phyloP scores from a whole-genome alignment of 306 rosid genomes.

The Casuarina equisetifolia region DNA sequence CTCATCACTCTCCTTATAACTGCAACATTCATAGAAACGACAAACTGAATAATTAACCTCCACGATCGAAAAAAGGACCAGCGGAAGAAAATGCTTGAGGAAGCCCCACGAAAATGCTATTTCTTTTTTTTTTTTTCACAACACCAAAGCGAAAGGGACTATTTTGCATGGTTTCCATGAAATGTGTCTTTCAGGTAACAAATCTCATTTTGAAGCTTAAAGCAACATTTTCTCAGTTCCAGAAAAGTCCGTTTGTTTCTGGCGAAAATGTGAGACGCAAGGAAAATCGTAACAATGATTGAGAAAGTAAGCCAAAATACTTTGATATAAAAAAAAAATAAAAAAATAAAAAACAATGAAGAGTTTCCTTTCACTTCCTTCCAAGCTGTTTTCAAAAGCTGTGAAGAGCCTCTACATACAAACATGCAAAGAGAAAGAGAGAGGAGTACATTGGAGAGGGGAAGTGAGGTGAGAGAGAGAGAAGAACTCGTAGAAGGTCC shows the following conservation, averaged over 20 bases:
- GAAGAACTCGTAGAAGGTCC: constrained; percentile 89
- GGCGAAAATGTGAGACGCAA: background rate
- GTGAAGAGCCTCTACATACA: background rate
- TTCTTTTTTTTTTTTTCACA: background rate
- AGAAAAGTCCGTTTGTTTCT: background rate
- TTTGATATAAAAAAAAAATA: background rate
- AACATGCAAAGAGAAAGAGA: background rate
- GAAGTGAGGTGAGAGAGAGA: constrained; percentile 86
- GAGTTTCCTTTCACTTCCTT: background rate
- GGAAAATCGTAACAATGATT: background rate
- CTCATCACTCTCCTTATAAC: constrained; percentile 65
- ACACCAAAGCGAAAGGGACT: background rate
- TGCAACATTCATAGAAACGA: constrained; percentile 32
- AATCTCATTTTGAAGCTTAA: background rate
- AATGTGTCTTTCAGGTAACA: background rate
- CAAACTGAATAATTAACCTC: too few relatives aligned
- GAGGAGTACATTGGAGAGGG: constrained; percentile 70
- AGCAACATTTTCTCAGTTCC: background rate
- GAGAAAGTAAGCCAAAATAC: background rate
- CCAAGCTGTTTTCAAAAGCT: background rate
- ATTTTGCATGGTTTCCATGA: background rate
- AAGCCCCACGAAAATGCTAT: background rate
- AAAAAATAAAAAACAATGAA: too few relatives aligned
- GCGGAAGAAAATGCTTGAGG: background rate
- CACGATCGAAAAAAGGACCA: background rate